Conservation (phyloP, 768 basidiomycete genomes). For the Tulasnella calospora region DNA sequence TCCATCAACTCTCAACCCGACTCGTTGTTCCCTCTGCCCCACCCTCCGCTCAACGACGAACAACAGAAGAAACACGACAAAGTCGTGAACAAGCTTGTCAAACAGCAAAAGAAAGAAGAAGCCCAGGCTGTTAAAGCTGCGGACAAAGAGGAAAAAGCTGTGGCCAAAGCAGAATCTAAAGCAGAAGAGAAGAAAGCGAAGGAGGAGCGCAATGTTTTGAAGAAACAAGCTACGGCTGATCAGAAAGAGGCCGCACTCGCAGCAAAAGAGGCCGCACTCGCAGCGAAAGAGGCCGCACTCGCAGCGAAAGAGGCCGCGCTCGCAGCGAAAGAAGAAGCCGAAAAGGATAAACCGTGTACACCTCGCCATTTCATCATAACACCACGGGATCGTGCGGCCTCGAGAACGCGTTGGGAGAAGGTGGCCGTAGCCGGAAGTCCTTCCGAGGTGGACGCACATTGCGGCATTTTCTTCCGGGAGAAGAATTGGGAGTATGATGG, state of each 20-base stretch:
- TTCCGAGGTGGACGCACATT: conserved; percentile 56
- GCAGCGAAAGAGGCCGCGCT: not conserved
- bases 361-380: conserved; percentile 51
- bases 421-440: conserved; percentile 49
- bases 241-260: not conserved
- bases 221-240: not conserved
- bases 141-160: conserved; percentile 21
- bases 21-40: conserved; percentile 14
- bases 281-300: not conserved
- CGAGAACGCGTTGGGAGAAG: conserved; percentile 46
- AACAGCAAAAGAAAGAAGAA: conserved; percentile 29
- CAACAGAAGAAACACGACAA: conserved; percentile 32
- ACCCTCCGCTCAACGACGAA: conserved; percentile 28
- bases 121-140: conserved; percentile 30
- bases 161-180: conserved; percentile 6
- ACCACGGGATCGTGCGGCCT: conserved; percentile 43
- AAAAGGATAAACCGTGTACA: not conserved
- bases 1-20: not conserved
- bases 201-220: conserved; percentile 2
- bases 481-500: conserved; percentile 51
- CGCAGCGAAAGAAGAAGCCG: not conserved
- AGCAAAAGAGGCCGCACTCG: not conserved
- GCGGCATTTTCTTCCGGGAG: conserved; percentile 49
- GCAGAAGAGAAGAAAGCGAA: conserved; percentile 7
- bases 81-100: conserved; percentile 30